Percentiles rank a stretch among this genome's conserved stretches.
Conservation (phyloP, 345 rosid genomes). For the Eutrema heterophyllum region DNA sequence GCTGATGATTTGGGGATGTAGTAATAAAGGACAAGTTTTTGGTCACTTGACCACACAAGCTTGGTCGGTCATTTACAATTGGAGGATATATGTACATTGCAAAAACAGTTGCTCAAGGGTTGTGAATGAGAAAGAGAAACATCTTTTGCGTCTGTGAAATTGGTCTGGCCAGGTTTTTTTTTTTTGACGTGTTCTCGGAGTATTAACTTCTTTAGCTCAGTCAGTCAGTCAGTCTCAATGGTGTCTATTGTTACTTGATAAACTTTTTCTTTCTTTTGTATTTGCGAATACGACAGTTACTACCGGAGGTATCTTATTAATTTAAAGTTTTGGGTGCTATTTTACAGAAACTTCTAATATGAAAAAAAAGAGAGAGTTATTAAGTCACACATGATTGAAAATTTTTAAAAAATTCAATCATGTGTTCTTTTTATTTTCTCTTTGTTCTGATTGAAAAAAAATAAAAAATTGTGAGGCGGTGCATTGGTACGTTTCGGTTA, state of each 20-base stretch:
- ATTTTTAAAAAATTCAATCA: too few relatives aligned
- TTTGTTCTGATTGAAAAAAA: too few relatives aligned
- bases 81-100: constrained; percentile 31
- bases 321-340: too few relatives aligned
- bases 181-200: constrained; percentile 22
- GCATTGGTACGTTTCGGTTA: too few relatives aligned
- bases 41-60: neutral
- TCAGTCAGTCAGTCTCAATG: neutral
- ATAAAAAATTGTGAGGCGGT: too few relatives aligned
- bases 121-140: constrained; percentile 16
- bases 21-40: neutral
- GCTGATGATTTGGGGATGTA: constrained; percentile 89
- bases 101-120: constrained; percentile 16
- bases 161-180: constrained; percentile 16
- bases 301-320: too few relatives aligned
- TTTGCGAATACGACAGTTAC: too few relatives aligned
- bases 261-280: neutral
- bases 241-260: neutral
- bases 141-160: constrained; percentile 4
- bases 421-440: too few relatives aligned
- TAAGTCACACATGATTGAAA: too few relatives aligned
- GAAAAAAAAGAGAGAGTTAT: too few relatives aligned
- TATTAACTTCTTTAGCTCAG: neutral
- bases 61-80: constrained; percentile 7
- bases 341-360: too few relatives aligned